Evolutionary conservation across 352 stramenopile genomes (phyloP), one percentile per base, ranked within the genome.

Genomic region (Pythium phragmitis): DNA sequence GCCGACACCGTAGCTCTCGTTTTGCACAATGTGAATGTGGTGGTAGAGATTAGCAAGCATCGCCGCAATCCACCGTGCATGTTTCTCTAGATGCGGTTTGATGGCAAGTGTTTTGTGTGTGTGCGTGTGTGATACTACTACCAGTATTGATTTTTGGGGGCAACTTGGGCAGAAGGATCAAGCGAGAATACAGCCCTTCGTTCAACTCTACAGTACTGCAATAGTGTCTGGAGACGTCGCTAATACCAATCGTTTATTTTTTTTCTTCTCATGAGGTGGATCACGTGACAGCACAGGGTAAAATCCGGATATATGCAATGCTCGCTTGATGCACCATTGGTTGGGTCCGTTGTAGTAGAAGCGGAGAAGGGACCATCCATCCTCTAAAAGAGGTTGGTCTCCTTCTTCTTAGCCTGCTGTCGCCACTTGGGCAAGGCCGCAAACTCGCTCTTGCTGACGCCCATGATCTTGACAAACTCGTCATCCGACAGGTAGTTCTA

Each of bases 401-500:
- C 80, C 75, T 95, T 94, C 81, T 97, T 97, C 74, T 91, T 90
- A 39, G 77, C 76, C 58, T 92, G 79, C 69, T 91, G 79, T 75
- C 91, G 89, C 89, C 89, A 97, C 73, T 94, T 94, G 41, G 87
- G 79, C 17, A 93, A 68, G 6, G 72, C 73, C 7, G 50, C 55
- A 48, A 87, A 97, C 46, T 92, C 87, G 49, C 55, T 65, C 71
- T 75, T 87, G 65, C 50, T 82, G 58, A 77, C 56, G 39, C 75
- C 75, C 75, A 96, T 85, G 19, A 96, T 63, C 21, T 76, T 77
- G 28, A 69, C 11, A 65, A 97, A 97, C 49, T 95, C 86, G 33
- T 69, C 82, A 56, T 96, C 88, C 52, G 72, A 78, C 43, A 97
- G 69, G 60, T 97, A 97, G 16, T 34, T 74, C 70, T 92, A 64